Evolutionary conservation across 257 asterid species (phyloP).

Genomic region (Solanum sejunctum): DNA sequence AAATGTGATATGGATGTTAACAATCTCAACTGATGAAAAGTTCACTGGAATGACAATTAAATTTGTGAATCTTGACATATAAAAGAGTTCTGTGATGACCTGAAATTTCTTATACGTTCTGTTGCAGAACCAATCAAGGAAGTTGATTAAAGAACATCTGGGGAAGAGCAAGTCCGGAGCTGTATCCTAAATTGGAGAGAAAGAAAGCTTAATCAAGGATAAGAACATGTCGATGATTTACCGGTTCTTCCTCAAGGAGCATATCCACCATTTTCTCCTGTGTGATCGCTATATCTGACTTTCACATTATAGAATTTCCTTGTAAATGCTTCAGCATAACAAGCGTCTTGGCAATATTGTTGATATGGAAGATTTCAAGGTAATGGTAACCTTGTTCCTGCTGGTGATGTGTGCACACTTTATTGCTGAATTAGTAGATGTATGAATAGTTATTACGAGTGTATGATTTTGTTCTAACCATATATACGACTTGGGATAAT

Average conservation of each 20-base stretch:
- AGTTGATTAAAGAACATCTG: slow-evolving; percentile 3
- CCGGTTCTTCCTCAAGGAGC: not conserved
- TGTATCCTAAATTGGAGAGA: slow-evolving; percentile 25
- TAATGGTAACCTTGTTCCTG: not conserved
- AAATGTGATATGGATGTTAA: not conserved
- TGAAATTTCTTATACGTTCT: not conserved
- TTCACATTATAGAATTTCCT: not conserved
- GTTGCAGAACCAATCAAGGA: slow-evolving; percentile 35
- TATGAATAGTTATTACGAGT: not conserved
- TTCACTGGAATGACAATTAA: not conserved
- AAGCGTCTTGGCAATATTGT: not conserved
- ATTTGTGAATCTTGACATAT: not conserved
- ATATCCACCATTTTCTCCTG: not conserved
- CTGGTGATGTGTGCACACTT: not conserved
- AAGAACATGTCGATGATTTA: not conserved
- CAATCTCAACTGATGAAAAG: not conserved
- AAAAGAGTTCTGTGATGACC: not conserved
- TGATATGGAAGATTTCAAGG: not conserved
- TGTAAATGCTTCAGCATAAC: not conserved
- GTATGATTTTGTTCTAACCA: not conserved
- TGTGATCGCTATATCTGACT: not conserved
- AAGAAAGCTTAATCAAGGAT: not conserved
- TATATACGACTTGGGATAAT: not conserved
- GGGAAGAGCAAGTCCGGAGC: slow-evolving; percentile 22
- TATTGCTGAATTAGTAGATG: not conserved